A percentile compares a stretch with the other conserved stretches of the same genome.
phyloP scores from a whole-genome alignment of 2,329 filamentous ascomycete genomes.

The Apiospora phragmitis region DNA sequence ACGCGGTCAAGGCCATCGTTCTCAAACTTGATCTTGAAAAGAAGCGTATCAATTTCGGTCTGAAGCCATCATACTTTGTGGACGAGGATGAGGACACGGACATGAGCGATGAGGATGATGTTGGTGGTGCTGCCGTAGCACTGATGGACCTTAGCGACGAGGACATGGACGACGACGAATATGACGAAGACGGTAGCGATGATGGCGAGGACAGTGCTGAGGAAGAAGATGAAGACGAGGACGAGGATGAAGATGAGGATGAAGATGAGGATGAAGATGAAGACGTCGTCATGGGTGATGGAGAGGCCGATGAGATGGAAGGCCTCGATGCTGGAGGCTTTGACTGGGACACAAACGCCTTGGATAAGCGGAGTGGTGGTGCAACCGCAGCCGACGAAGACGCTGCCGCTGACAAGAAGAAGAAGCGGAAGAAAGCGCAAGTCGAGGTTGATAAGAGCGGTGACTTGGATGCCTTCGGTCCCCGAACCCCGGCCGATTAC shows the following conservation, averaged over 20 bases:
- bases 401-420: conserved; percentile 57
- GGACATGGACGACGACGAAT: conserved; percentile 43
- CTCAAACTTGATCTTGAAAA: conserved; percentile 74
- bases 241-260: conserved; percentile 37
- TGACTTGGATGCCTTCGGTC: conserved; percentile 85
- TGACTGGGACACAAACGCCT: conserved; percentile 78
- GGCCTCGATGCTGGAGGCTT: conserved; percentile 76
- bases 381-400: conserved; percentile 44
- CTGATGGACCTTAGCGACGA: conserved; percentile 49
- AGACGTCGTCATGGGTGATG: conserved; percentile 44
- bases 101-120: conserved; percentile 46
- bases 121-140: conserved; percentile 29
- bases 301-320: conserved; percentile 36
- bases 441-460: conserved; percentile 87
- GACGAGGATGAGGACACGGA: conserved; percentile 59
- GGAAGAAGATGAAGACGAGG: conserved; percentile 43
- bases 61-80: conserved; percentile 91
- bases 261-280: conserved; percentile 38
- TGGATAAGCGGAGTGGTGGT: conserved; percentile 54
- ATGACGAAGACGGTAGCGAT: conserved; percentile 48
- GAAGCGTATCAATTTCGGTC: conserved; percentile 80
- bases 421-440: conserved; percentile 73
- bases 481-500: conserved; percentile 87
- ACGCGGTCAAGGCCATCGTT: conserved; percentile 89
- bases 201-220: conserved; percentile 42